A percentile compares a stretch with the other conserved stretches of the same genome.
phyloP scores from a whole-genome alignment of 2,329 filamentous ascomycete genomes.

The Thelonectria blattea region DNA sequence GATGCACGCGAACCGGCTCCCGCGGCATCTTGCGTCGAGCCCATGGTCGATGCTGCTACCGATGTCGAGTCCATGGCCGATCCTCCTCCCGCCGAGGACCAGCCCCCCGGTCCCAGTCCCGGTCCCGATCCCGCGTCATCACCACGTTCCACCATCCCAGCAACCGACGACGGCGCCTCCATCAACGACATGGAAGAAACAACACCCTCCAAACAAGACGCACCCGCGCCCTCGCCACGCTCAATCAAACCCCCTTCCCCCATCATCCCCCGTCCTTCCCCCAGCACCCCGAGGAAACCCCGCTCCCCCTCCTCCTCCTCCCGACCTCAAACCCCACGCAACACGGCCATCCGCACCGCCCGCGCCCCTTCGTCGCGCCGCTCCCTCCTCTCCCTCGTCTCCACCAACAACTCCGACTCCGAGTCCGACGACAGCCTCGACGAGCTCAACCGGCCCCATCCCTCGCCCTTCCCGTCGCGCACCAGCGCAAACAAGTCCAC shows the following conservation, averaged over 20 bases:
- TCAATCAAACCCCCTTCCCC: conserved; percentile 16
- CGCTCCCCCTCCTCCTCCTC: conserved; percentile 20
- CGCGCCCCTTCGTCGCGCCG: conserved; percentile 40
- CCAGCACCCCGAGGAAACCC: background rate
- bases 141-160: background rate
- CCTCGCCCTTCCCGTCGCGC: conserved; percentile 26
- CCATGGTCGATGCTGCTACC: background rate
- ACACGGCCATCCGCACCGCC: conserved; percentile 34
- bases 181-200: background rate
- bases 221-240: conserved; percentile 1
- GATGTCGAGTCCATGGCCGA: background rate
- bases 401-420: conserved; percentile 50
- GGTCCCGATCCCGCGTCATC: background rate
- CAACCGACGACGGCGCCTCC: background rate
- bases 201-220: background rate
- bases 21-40: no score
- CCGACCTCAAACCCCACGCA: conserved; percentile 38
- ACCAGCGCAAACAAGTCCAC: conserved; percentile 23
- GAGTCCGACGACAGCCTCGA: conserved; percentile 49
- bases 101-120: background rate
- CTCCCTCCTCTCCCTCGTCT: conserved; percentile 52
- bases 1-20: background rate
- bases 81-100: background rate
- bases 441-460: conserved; percentile 33
- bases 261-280: background rate